Conservation (phyloP, 2,329 filamentous ascomycete species). For the Xylaria polymorpha region DNA sequence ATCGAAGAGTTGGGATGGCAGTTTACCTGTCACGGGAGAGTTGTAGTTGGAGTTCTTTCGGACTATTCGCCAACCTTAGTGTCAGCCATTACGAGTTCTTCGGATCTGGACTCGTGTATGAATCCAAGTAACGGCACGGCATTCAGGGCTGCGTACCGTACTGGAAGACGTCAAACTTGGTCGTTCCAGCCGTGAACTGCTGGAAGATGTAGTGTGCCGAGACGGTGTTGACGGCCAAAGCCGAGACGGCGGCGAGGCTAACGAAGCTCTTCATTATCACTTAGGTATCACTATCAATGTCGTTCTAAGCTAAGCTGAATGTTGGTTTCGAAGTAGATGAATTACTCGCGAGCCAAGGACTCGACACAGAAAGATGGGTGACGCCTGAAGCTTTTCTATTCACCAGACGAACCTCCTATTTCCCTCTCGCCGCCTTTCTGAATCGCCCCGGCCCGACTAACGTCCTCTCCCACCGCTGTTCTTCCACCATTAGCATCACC, state of each 20-base stretch:
- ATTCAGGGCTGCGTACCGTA: slow-evolving; percentile 48
- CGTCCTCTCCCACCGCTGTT: slow-evolving; percentile 18
- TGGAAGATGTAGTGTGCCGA: slow-evolving; percentile 58
- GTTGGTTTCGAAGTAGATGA: neutral
- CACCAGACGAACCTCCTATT: neutral
- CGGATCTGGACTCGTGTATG: neutral
- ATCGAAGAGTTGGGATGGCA: neutral
- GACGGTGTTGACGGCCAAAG: slow-evolving; percentile 50
- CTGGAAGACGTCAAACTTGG: slow-evolving; percentile 52
- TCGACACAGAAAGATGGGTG: neutral
- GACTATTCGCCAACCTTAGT: slow-evolving; percentile 45
- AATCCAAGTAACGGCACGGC: neutral
- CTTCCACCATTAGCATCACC: slow-evolving; percentile 29
- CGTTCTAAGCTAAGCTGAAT: neutral
- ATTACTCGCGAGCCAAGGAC: neutral
- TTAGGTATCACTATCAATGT: neutral
- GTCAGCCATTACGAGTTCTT: neutral
- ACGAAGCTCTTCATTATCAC: slow-evolving; percentile 50
- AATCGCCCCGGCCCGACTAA: slow-evolving; percentile 21
- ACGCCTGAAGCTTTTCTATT: slow-evolving; percentile 30
- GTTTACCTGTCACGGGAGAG: slow-evolving; percentile 57
- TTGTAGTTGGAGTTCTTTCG: slow-evolving; percentile 62
- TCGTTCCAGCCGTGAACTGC: slow-evolving; percentile 50
- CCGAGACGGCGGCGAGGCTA: slow-evolving; percentile 48
- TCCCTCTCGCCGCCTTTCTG: slow-evolving; percentile 12